Evolutionary conservation across 495 filamentous ascomycete species (phyloP), one percentile per base, ranked within the genome.

Genomic region (Sphaerosporella brunnea): DNA sequence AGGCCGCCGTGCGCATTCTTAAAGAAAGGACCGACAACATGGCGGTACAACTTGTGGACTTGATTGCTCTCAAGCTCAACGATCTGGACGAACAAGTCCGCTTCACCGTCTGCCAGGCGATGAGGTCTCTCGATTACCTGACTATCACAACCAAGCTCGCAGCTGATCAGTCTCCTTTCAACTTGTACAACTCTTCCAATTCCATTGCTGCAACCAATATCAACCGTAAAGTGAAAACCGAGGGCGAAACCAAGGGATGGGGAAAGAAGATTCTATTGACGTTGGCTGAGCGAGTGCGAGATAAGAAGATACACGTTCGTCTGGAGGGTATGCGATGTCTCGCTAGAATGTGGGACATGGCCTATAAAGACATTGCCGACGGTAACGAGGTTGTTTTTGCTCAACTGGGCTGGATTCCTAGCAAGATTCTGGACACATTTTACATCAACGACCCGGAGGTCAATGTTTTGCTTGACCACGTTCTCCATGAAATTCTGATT

Each of bases 11-110:
- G 3, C 74, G 82, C 19, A 93, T 99, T 47, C 57, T 84, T 1
- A 61, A 70, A 32, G 54, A 51, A 30, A 43, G 58, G 11, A 49
- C 44, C 24, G 58, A 61, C 25, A 46, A 35, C 16, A 61, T 61
- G 58, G 58, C 53, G 1, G 50, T 61, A 9, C 53, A 60, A 25
- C 70, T 96, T 38, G 72, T 94, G 13, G 71, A 73, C 46, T 74
- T 75, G 15, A 66, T 99, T 19, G 75, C 77, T 0, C 75, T 80
- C 11, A 86, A 87, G 69, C 73, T 97, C 1, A 77, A 73, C 2
- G 90, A 97, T 57, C 73, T 71, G 10, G 92, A 99, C 56, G 90
- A 99, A 50, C 84, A 74, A 51, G 90, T 99, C 30, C 74, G 90
- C 41, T 64, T 96, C 36, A 79, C 88, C 13, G 86, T 86, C 13